Evolutionary conservation across 1,284 basidiomycete genomes (phyloP).

Genomic region (Sporisorium exsertum): DNA sequence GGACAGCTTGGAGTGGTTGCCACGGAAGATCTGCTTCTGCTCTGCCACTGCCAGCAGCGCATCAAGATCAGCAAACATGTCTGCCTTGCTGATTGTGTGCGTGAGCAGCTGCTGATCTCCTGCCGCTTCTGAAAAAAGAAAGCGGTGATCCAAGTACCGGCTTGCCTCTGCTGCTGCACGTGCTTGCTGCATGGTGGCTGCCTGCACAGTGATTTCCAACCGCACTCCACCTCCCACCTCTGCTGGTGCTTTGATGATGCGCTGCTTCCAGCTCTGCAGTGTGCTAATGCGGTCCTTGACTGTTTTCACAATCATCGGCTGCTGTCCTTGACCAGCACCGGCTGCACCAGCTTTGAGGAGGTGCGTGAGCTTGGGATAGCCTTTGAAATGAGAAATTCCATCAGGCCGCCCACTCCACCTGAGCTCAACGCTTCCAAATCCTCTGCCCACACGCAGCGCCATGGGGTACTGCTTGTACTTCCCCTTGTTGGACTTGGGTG

Average conservation of each 20-base stretch:
- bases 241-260: not conserved
- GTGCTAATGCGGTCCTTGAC: too few relatives aligned
- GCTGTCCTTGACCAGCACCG: too few relatives aligned
- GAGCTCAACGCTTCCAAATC: constrained; percentile 5
- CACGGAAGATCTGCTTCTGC: constrained; percentile 4
- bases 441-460: not conserved
- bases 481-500: constrained; percentile 10
- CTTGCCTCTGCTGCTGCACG: constrained; percentile 2
- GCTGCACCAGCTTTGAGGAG: constrained; percentile 12
- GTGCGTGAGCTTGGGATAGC: constrained; percentile 8
- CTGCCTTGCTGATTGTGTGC: not conserved
- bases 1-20: not conserved
- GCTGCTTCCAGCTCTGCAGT: too few relatives aligned
- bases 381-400: constrained; percentile 1
- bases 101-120: constrained; percentile 11
- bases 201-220: constrained; percentile 5
- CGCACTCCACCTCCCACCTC: not conserved
- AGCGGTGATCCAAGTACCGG: not conserved
- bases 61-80: not conserved
- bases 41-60: constrained; percentile 1
- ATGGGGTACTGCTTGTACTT: constrained; percentile 12
- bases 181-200: not conserved
- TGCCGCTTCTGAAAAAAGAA: not conserved
- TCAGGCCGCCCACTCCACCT: not conserved
- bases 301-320: too few relatives aligned